phyloP scores from a whole-genome alignment of 1,284 basidiomycete genomes.

The Inonotus obliquus region DNA sequence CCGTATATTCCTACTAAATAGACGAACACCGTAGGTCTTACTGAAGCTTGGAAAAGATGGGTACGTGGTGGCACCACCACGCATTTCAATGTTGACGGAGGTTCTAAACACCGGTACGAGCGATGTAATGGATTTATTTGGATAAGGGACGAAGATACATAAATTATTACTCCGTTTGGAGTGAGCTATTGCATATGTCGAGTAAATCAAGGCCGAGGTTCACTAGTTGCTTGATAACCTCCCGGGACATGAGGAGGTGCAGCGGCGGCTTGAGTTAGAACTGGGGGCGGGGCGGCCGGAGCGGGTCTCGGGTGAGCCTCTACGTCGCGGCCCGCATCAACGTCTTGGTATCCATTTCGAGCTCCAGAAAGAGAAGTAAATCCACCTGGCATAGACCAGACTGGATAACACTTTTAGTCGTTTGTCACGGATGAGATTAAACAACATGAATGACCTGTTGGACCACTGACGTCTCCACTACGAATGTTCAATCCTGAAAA shows the following conservation, averaged over 20 bases:
- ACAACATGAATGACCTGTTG: conserved; percentile 47
- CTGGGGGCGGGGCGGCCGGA: background rate
- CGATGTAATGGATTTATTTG: conserved; percentile 37
- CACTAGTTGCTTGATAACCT: conserved; percentile 11
- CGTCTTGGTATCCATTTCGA: conserved; percentile 67
- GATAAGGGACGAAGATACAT: conserved; percentile 34
- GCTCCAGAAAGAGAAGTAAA: conserved; percentile 44
- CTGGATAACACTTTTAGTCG: conserved; percentile 31
- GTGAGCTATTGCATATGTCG: background rate
- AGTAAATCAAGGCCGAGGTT: background rate
- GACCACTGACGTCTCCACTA: conserved; percentile 49
- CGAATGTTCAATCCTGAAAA: conserved; percentile 54
- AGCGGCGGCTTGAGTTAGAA: background rate
- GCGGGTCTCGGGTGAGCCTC: conserved; percentile 19
- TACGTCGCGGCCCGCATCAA: conserved; percentile 54
- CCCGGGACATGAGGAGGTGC: conserved; percentile 12
- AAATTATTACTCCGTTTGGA: background rate
- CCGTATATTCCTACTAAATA: background rate
- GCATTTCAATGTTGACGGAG: conserved; percentile 29
- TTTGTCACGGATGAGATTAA: conserved; percentile 9
- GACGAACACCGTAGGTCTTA: conserved; percentile 24
- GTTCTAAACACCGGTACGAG: conserved; percentile 30
- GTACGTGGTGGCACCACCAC: conserved; percentile 46
- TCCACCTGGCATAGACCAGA: conserved; percentile 84
- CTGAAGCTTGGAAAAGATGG: conserved; percentile 53